Evolutionary conservation across 2,329 filamentous ascomycete genomes (phyloP).

Genomic region (Colletotrichum plurivorum): DNA sequence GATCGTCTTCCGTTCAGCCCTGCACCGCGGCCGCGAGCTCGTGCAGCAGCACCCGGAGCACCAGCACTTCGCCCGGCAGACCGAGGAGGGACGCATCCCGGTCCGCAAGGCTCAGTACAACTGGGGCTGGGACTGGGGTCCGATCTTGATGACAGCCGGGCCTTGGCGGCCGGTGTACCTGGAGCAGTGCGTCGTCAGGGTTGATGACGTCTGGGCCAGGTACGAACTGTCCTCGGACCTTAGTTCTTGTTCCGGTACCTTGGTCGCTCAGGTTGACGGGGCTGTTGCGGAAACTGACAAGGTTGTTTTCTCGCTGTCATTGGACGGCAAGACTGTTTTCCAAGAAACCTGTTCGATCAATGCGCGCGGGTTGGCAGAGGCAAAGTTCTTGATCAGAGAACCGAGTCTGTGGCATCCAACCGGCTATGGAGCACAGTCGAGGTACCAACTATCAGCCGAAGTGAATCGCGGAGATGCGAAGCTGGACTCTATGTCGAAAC

Average conservation of each 20-base stretch:
- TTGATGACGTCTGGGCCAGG: conserved; percentile 70
- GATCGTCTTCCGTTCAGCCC: conserved; percentile 70
- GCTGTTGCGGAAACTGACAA: neutral
- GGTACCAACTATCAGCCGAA: neutral
- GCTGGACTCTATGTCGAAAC: neutral
- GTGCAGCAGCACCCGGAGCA: conserved; percentile 67
- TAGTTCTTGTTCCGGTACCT: neutral
- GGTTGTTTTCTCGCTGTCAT: neutral
- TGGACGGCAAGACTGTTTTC: neutral
- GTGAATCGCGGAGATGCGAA: neutral
- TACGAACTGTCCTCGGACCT: conserved; percentile 54
- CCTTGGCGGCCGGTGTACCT: conserved; percentile 77
- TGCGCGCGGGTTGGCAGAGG: neutral
- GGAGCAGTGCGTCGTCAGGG: conserved; percentile 71
- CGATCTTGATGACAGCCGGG: conserved; percentile 72
- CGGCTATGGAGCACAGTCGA: neutral
- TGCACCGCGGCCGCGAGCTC: conserved; percentile 64
- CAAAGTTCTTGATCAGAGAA: neutral
- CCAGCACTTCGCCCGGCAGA: conserved; percentile 66
- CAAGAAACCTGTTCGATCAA: neutral
- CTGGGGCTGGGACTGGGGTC: conserved; percentile 82
- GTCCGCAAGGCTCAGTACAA: conserved; percentile 76
- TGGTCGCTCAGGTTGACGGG: neutral
- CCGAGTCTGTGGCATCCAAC: neutral
- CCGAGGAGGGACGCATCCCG: conserved; percentile 51